These are phyloP conservation scores for Hypericum perforatum DNA, from an alignment of 345 rosid species.

Conservation along the genomic window DNA sequence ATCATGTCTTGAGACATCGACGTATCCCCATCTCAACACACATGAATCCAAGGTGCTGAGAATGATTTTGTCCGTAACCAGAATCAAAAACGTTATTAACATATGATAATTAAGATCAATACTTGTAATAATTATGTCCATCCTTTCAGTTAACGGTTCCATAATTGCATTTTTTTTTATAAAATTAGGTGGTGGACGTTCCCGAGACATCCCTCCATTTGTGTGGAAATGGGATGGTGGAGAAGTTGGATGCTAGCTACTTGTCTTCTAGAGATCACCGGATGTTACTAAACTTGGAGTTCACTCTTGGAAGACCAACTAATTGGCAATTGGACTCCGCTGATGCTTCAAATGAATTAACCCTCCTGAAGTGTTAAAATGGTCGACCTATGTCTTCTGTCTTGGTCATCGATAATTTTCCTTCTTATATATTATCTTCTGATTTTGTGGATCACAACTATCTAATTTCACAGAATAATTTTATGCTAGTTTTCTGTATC, in stretches of 20 bases:
- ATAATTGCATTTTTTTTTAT: background rate
- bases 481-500: too few relatives aligned
- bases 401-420: too few relatives aligned
- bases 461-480: too few relatives aligned
- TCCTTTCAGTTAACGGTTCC: background rate
- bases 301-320: conserved; percentile 72
- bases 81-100: background rate
- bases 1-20: conserved; percentile 25
- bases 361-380: conserved; percentile 57
- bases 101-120: background rate
- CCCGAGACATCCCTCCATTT: conserved; percentile 14
- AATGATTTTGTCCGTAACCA: conserved; percentile 10
- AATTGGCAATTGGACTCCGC: conserved; percentile 49
- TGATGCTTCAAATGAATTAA: conserved; percentile 46
- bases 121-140: background rate
- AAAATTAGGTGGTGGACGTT: conserved; percentile 27
- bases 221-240: conserved; percentile 21
- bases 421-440: too few relatives aligned
- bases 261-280: conserved; percentile 24
- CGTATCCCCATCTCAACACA: conserved; percentile 23
- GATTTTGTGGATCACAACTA: too few relatives aligned
- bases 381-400: too few relatives aligned
- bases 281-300: conserved; percentile 56
- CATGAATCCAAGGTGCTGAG: conserved; percentile 30
- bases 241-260: conserved; percentile 25